Evolutionary conservation across 306 rosid species (phyloP).

Genomic region (Malus sylvestris): DNA sequence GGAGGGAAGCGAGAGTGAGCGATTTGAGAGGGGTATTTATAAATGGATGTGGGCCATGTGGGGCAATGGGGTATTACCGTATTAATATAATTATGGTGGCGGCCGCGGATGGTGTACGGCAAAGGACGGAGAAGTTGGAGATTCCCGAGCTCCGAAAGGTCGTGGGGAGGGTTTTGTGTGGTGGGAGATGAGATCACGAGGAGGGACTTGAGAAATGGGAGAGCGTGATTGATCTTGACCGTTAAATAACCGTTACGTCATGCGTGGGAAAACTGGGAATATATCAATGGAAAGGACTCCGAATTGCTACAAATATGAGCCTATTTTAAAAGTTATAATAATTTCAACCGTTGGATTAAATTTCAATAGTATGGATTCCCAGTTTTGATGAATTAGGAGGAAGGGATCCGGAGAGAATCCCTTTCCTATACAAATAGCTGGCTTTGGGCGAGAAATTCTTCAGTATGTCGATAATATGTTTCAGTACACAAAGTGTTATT

Average conservation of each 20-base stretch:
- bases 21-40: neutral
- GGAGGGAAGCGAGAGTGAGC: neutral
- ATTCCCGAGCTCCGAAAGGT: neutral
- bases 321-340: too few species aligned
- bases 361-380: accelerated
- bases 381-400: too few species aligned
- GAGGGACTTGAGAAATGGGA: neutral
- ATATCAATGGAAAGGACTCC: neutral
- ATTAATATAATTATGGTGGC: neutral
- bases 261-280: neutral
- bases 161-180: neutral
- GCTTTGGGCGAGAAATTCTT: too few species aligned
- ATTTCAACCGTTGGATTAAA: too few species aligned
- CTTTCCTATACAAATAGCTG: neutral
- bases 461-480: too few species aligned
- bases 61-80: neutral
- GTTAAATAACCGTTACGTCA: neutral
- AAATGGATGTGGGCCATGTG: neutral
- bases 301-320: accelerated
- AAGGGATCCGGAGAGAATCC: too few species aligned
- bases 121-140: neutral
- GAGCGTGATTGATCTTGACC: conserved; percentile 4
- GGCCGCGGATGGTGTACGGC: neutral
- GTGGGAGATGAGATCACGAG: neutral
- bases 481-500: too few species aligned